Conservation (phyloP, 2,329 filamentous ascomycete genomes). For the Sclerotinia trifoliorum region DNA sequence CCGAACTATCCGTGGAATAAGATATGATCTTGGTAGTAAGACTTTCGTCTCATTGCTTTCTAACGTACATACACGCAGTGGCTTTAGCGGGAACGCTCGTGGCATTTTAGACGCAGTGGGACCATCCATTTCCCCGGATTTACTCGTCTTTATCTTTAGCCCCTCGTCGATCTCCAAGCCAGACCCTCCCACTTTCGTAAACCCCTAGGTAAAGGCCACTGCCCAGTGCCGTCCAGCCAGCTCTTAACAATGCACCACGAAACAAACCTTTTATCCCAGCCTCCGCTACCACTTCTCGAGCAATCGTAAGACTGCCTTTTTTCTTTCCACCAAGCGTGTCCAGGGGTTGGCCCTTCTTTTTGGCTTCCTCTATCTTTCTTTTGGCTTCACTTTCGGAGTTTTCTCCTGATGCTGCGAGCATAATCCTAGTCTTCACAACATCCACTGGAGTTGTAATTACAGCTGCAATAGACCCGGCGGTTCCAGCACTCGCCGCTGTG, state of each 20-base stretch:
- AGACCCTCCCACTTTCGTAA: slow-evolving; percentile 77
- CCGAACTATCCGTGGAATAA: background rate
- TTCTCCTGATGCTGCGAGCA: slow-evolving; percentile 59
- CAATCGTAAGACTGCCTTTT: slow-evolving; percentile 56
- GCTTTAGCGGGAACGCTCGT: background rate
- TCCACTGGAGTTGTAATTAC: slow-evolving; percentile 86
- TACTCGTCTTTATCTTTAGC: slow-evolving; percentile 1
- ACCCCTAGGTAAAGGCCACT: slow-evolving; percentile 82
- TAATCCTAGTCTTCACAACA: slow-evolving; percentile 86
- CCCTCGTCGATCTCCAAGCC: slow-evolving; percentile 44
- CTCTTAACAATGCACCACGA: slow-evolving; percentile 70
- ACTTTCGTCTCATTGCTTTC: background rate
- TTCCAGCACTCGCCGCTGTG: slow-evolving; percentile 71
- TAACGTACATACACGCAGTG: background rate
- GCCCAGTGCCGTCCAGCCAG: slow-evolving; percentile 77
- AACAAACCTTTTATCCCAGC: slow-evolving; percentile 74
- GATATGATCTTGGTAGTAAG: background rate
- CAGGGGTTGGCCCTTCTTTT: slow-evolving; percentile 34
- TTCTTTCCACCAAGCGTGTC: slow-evolving; percentile 37
- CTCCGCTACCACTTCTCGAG: slow-evolving; percentile 62
- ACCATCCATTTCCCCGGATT: background rate
- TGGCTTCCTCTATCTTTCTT: slow-evolving; percentile 32
- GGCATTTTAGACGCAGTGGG: background rate
- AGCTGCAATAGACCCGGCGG: slow-evolving; percentile 72
- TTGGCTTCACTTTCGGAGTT: slow-evolving; percentile 36